phyloP scores from a whole-genome alignment of 495 filamentous ascomycete genomes.

The Neurospora tetrasperma region DNA sequence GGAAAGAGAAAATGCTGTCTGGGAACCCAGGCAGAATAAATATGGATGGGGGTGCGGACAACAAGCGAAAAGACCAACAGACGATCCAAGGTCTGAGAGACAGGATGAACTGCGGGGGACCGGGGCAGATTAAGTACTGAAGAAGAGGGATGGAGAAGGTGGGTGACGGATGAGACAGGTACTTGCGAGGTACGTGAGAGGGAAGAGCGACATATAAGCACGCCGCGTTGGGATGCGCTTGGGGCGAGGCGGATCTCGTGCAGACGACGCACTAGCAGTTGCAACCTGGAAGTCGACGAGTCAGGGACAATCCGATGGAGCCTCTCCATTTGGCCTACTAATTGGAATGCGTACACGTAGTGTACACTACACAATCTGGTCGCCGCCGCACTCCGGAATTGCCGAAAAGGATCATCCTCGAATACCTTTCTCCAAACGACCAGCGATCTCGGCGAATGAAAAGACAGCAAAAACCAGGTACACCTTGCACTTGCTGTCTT shows the following conservation, averaged over 20 bases:
- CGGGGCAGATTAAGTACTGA: background rate
- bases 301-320: background rate
- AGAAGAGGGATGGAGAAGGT: background rate
- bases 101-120: background rate
- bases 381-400: background rate
- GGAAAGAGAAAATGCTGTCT: background rate
- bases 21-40: background rate
- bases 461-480: background rate
- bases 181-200: background rate
- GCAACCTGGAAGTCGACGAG: background rate
- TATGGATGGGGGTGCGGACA: background rate
- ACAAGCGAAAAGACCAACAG: background rate
- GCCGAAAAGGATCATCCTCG: background rate
- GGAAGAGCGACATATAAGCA: constrained; percentile 1
- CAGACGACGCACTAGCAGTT: background rate
- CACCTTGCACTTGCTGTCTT: background rate
- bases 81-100: background rate
- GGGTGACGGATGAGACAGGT: background rate
- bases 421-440: background rate
- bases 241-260: background rate
- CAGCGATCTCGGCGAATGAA: background rate
- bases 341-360: no score
- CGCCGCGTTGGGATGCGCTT: background rate
- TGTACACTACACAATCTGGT: background rate
- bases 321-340: background rate